Evolutionary conservation across 2,329 filamentous ascomycete genomes (phyloP).

Genomic region (Colletotrichum sansevieriae): DNA sequence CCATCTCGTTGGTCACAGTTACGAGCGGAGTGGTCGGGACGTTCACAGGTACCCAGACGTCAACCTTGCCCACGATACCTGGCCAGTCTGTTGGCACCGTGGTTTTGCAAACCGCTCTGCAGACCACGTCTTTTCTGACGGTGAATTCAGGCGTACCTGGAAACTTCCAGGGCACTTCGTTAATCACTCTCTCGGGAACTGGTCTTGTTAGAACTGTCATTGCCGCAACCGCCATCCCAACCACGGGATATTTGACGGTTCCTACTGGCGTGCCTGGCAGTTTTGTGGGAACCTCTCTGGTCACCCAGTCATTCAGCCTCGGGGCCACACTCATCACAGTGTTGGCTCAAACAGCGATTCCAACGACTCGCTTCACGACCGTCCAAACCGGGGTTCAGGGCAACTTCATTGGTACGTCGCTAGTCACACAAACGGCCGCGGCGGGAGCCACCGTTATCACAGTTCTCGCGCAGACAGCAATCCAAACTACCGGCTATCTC

Average conservation of each 20-base stretch:
- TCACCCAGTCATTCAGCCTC: not conserved
- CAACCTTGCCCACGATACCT: constrained; percentile 11
- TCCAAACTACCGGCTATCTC: no score
- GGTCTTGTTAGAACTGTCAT: constrained; percentile 7
- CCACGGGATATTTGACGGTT: not conserved
- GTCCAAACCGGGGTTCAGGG: constrained; percentile 8
- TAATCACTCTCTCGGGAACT: not conserved
- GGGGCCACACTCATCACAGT: constrained; percentile 16
- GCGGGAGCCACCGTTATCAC: no score
- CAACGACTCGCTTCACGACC: constrained; percentile 4
- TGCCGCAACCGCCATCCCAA: constrained; percentile 5
- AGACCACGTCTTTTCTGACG: constrained; percentile 5
- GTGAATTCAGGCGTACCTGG: constrained; percentile 13
- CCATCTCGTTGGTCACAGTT: constrained; percentile 25
- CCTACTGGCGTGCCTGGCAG: constrained; percentile 3
- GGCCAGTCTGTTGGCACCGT: constrained; percentile 10
- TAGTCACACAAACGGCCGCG: no score
- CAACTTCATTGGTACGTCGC: not conserved
- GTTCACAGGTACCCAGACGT: constrained; percentile 15
- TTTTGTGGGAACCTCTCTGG: constrained; percentile 12
- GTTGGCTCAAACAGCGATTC: not conserved
- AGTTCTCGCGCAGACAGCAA: no score
- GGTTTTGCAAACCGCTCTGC: constrained; percentile 18
- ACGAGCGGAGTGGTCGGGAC: constrained; percentile 8
- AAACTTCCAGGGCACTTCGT: constrained; percentile 10